Evolutionary conservation across 2,329 filamentous ascomycete species (phyloP).

Genomic region (Fusarium sp.): DNA sequence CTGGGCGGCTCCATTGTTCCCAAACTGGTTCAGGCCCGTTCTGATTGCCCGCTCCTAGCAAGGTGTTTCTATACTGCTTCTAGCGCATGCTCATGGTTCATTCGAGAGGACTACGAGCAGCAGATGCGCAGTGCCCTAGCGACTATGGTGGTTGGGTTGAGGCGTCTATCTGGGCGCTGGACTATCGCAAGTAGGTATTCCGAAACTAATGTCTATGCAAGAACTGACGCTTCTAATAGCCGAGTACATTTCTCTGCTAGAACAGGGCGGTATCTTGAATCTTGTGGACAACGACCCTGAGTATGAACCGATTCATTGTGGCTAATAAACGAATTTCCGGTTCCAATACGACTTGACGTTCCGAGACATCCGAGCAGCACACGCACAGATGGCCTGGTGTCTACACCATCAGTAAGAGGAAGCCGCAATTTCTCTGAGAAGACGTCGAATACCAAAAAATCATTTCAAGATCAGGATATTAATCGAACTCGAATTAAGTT

Average conservation of each 20-base stretch:
- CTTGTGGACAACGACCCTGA: not conserved
- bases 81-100: constrained; percentile 20
- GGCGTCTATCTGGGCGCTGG: constrained; percentile 5
- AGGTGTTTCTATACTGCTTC: constrained; percentile 11
- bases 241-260: constrained; percentile 12
- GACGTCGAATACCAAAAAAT: no score
- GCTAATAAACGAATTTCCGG: not conserved
- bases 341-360: not conserved
- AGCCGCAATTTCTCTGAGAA: not conserved
- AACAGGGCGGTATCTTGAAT: not conserved
- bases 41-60: not conserved
- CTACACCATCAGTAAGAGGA: not conserved
- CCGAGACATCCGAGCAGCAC: no score
- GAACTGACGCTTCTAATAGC: constrained; percentile 3
- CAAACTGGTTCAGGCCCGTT: not conserved
- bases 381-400: not conserved
- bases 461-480: not conserved
- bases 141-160: not conserved
- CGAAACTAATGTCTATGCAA: not conserved
- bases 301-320: not conserved
- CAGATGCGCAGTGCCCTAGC: constrained; percentile 12
- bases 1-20: not conserved
- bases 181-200: constrained; percentile 7
- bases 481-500: not conserved
- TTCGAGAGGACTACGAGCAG: constrained; percentile 16